Evolutionary conservation across 2,329 filamentous ascomycete genomes (phyloP).

Genomic region (Pestalotiopsis sp.): DNA sequence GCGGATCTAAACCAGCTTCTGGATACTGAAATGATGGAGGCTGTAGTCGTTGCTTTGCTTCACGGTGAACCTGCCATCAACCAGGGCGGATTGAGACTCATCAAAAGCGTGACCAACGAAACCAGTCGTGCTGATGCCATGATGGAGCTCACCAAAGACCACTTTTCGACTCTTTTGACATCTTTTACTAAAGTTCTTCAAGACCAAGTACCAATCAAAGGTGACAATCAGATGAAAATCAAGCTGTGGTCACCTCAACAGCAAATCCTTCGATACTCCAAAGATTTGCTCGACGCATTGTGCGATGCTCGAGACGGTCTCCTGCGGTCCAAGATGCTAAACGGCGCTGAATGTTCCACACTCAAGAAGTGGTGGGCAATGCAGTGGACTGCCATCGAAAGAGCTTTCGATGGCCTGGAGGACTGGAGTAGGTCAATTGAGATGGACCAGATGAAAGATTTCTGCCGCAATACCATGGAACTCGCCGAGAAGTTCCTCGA

Average conservation of each 20-base stretch:
- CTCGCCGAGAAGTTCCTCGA: constrained; percentile 85
- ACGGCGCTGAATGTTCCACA: constrained; percentile 63
- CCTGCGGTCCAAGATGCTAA: constrained; percentile 57
- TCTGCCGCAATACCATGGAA: constrained; percentile 94
- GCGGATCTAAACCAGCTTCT: constrained; percentile 69
- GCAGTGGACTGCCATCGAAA: constrained; percentile 80
- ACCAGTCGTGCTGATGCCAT: constrained; percentile 53
- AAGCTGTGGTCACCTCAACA: constrained; percentile 61
- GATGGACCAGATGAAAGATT: constrained; percentile 82
- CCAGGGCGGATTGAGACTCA: constrained; percentile 77
- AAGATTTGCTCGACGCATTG: constrained; percentile 59
- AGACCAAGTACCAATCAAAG: constrained; percentile 42
- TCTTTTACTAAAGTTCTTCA: constrained; percentile 47
- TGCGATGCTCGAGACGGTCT: constrained; percentile 60
- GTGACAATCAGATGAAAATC: constrained; percentile 42
- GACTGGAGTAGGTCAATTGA: constrained; percentile 79
- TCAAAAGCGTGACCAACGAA: constrained; percentile 81
- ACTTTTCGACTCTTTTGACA: constrained; percentile 46
- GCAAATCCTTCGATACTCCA: constrained; percentile 59
- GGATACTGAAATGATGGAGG: constrained; percentile 68
- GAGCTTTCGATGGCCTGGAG: constrained; percentile 83
- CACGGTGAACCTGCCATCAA: constrained; percentile 80
- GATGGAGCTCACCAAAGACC: constrained; percentile 46
- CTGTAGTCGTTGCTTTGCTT: constrained; percentile 78
- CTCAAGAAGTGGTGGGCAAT: constrained; percentile 81